Percentiles rank a stretch among this genome's conserved stretches.
Conservation (phyloP, 2,329 filamentous ascomycete species). For the Aspergillus bombycis region DNA sequence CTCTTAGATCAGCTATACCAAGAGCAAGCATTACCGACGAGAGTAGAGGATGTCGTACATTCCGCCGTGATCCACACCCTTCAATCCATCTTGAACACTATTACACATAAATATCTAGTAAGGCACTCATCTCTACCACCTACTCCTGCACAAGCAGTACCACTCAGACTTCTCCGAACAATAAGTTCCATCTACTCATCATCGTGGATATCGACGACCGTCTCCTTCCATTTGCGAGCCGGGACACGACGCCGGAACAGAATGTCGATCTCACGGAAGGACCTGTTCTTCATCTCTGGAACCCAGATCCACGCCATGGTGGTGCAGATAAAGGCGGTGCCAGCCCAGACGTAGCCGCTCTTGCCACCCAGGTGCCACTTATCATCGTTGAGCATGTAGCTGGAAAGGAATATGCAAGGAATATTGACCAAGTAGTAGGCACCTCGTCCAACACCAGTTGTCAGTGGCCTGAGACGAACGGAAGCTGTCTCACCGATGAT, state of each 20-base stretch:
- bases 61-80: no score
- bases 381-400: slow-evolving; percentile 63
- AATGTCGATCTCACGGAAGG: slow-evolving; percentile 66
- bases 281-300: slow-evolving; percentile 61
- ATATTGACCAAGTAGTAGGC: slow-evolving; percentile 68
- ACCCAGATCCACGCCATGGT: slow-evolving; percentile 53
- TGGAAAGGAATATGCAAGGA: slow-evolving; percentile 66
- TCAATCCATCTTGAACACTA: no score
- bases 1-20: no score
- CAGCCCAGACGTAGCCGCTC: slow-evolving; percentile 59
- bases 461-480: slow-evolving; percentile 66
- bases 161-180: no score
- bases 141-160: no score
- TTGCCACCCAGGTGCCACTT: slow-evolving; percentile 54
- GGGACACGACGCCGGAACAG: slow-evolving; percentile 58
- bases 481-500: slow-evolving; percentile 70
- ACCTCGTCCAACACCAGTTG: slow-evolving; percentile 66
- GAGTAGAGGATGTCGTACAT: no score
- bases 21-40: no score
- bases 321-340: slow-evolving; percentile 48
- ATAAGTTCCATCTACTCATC: no score
- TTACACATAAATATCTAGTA: no score
- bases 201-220: no score
- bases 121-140: no score
- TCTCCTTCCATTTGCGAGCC: slow-evolving; percentile 44